Conservation (phyloP, 139 green algal genomes). For the Astrephomene gubernaculifera region DNA sequence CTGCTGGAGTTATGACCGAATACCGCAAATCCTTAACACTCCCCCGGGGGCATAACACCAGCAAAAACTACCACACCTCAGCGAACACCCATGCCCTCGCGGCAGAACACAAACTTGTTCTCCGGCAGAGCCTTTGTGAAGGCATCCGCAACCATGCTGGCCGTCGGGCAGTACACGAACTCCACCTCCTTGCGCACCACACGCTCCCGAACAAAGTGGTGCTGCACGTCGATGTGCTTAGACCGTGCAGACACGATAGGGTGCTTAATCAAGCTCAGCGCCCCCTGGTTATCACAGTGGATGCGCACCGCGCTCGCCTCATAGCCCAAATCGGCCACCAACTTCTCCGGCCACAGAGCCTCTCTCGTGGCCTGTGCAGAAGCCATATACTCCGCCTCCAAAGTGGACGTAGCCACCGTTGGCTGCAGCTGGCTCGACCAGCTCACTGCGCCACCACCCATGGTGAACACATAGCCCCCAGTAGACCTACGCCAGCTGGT, state of each 20-base stretch:
- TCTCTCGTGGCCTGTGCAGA: neutral
- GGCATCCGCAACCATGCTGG: too few species aligned
- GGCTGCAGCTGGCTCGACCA: conserved; percentile 15
- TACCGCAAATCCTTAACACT: too few species aligned
- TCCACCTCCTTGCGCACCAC: too few species aligned
- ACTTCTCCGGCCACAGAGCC: neutral
- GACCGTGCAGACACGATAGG: neutral
- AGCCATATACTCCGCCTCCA: conserved; percentile 25
- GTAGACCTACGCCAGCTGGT: conserved; percentile 23
- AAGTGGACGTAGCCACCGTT: neutral
- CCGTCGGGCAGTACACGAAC: too few species aligned
- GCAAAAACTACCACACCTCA: too few species aligned
- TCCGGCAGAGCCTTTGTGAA: too few species aligned
- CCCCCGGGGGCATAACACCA: too few species aligned
- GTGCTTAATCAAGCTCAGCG: neutral
- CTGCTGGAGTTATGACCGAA: too few species aligned
- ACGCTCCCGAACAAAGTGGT: conserved; percentile 2
- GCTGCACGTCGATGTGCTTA: neutral
- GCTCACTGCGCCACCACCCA: neutral
- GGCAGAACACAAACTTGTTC: too few species aligned
- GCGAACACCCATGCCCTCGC: too few species aligned
- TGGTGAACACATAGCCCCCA: neutral
- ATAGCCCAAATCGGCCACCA: neutral
- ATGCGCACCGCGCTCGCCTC: too few species aligned
- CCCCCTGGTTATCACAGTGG: neutral